Evolutionary conservation across 2,329 filamentous ascomycete genomes (phyloP).

Genomic region (Aspergillus brunneoviolaceus): DNA sequence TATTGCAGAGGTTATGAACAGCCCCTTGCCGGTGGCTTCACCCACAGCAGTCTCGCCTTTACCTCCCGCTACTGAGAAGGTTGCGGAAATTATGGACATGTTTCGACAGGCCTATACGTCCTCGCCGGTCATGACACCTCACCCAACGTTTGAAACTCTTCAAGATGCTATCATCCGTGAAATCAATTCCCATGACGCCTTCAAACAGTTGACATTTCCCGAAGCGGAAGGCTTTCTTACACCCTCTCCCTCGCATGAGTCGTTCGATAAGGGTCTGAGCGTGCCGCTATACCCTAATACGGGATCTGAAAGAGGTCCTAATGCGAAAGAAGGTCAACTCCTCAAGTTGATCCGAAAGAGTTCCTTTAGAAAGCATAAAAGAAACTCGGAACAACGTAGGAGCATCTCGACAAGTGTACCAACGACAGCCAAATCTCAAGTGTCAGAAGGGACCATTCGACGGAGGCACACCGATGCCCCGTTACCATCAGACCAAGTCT

Average conservation of each 20-base stretch:
- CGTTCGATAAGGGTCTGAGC: conserved; percentile 20
- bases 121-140: conserved; percentile 27
- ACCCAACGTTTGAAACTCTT: conserved; percentile 42
- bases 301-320: conserved; percentile 25
- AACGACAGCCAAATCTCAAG: conserved; percentile 21
- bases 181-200: conserved; percentile 47
- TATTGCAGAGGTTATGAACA: conserved; percentile 45
- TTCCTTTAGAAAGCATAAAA: conserved; percentile 32
- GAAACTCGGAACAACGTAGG: conserved; percentile 27
- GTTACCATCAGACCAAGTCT: conserved; percentile 32
- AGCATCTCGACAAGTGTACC: conserved; percentile 32
- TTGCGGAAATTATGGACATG: conserved; percentile 44
- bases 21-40: conserved; percentile 33
- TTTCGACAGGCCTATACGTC: conserved; percentile 41
- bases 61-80: conserved; percentile 31
- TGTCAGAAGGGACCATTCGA: conserved; percentile 18
- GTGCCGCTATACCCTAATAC: conserved; percentile 12
- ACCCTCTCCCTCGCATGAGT: conserved; percentile 27
- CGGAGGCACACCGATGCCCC: conserved; percentile 45
- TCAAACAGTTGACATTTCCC: conserved; percentile 35
- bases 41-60: conserved; percentile 25
- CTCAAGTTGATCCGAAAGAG: conserved; percentile 32
- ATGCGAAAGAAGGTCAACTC: conserved; percentile 32
- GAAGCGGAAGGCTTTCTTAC: conserved; percentile 35
- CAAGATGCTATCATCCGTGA: conserved; percentile 46